These are phyloP conservation scores for Geosiphon pyriformis DNA, from an alignment of 192 early-diverging fungal genomes.

Conservation along the genomic window DNA sequence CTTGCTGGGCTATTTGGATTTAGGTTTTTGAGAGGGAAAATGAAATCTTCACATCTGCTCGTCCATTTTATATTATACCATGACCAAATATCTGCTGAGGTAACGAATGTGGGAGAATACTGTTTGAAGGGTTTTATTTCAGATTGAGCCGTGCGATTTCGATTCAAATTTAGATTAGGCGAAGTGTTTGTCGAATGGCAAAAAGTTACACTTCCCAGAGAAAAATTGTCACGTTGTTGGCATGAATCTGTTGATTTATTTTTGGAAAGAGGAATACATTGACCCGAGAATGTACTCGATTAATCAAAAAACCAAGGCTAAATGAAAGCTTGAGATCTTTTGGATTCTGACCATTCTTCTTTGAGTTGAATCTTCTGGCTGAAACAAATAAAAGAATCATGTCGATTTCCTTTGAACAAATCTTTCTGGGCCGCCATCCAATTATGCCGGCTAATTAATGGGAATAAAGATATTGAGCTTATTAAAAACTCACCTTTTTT, in stretches of 20 bases:
- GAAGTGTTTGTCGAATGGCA: background rate
- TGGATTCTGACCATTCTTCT: background rate
- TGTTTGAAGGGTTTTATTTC: background rate
- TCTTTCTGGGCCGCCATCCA: too few relatives aligned
- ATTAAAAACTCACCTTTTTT: background rate
- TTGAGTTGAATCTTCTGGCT: background rate
- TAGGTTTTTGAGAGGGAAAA: background rate
- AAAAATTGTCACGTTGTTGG: background rate
- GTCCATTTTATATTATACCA: conserved; percentile 19
- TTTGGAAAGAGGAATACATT: background rate
- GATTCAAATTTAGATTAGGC: background rate
- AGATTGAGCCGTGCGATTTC: background rate
- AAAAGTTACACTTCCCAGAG: background rate
- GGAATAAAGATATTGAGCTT: background rate
- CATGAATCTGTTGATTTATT: conserved; percentile 10
- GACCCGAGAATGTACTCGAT: conserved; percentile 13
- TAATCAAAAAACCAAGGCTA: conserved; percentile 2
- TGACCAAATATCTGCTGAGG: background rate
- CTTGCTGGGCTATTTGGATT: background rate
- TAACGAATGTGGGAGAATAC: background rate
- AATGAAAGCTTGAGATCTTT: background rate
- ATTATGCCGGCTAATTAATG: too few relatives aligned
- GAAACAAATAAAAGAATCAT: background rate
- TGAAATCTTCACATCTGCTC: background rate
- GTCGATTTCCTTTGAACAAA: too few relatives aligned